A percentile compares a stretch with the other conserved stretches of the same genome.
These are phyloP conservation scores for Neofusicoccum umdonicola DNA, from an alignment of 2,329 filamentous ascomycete species.

Conservation along the genomic window DNA sequence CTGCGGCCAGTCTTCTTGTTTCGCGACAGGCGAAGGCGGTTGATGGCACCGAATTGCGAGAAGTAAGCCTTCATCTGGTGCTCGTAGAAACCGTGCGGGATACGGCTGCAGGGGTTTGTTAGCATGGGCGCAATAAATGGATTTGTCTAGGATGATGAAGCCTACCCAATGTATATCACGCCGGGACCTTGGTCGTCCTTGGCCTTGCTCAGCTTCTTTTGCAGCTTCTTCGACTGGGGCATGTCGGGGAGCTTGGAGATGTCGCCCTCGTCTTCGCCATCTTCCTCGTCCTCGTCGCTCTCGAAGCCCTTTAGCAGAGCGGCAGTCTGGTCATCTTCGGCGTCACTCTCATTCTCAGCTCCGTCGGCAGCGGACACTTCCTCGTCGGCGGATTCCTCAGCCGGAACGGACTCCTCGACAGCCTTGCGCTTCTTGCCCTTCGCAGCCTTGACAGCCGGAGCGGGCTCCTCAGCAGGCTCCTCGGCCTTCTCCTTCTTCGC, in stretches of 20 bases:
- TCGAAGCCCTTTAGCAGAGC: conserved; percentile 53
- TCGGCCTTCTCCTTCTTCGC: conserved; percentile 6
- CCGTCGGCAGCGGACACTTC: conserved; percentile 24
- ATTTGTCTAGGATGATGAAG: conserved; percentile 6
- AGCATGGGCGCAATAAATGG: background rate
- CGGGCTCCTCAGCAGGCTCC: background rate
- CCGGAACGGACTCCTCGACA: conserved; percentile 3
- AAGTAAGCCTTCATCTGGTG: conserved; percentile 93
- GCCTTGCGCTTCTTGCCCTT: conserved; percentile 6
- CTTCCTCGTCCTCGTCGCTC: conserved; percentile 44
- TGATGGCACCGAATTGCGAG: conserved; percentile 84
- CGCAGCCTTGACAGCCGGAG: no score
- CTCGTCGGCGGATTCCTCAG: conserved; percentile 12
- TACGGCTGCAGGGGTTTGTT: conserved; percentile 51
- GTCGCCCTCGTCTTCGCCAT: conserved; percentile 38
- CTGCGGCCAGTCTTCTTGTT: conserved; percentile 88
- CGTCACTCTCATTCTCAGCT: conserved; percentile 31
- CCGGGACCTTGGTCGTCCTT: conserved; percentile 60
- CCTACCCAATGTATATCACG: conserved; percentile 78
- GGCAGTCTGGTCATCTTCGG: conserved; percentile 48
- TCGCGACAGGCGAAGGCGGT: conserved; percentile 75
- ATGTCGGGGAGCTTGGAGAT: conserved; percentile 35
- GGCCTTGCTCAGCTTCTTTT: conserved; percentile 49
- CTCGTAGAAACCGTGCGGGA: conserved; percentile 96
- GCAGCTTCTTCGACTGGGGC: conserved; percentile 31